Conservation (phyloP, 345 rosid species). For the Murraya koenigii region DNA sequence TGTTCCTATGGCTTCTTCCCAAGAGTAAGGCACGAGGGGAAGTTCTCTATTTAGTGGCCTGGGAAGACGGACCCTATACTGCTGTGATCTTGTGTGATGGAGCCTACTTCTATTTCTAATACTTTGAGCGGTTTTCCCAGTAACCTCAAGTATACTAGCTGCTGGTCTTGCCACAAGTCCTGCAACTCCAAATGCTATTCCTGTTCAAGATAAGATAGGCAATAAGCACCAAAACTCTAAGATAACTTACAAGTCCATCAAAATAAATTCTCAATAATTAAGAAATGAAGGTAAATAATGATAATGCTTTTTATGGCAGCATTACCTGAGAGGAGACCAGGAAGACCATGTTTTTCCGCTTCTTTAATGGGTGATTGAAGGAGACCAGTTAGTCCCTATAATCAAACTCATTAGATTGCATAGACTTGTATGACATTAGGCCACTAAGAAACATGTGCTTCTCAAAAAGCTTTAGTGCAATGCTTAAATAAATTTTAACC, state of each 20-base stretch:
- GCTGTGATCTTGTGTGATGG: conserved; percentile 55
- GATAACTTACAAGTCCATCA: neutral
- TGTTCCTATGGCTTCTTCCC: conserved; percentile 91
- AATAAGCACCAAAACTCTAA: conserved; percentile 7
- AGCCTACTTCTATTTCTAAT: conserved; percentile 78
- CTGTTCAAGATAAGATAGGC: conserved; percentile 29
- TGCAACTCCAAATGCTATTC: conserved; percentile 84
- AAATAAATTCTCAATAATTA: neutral
- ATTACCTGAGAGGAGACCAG: conserved; percentile 90
- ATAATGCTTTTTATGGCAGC: neutral
- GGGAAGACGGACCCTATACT: conserved; percentile 65
- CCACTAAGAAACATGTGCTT: neutral
- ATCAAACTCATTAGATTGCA: neutral
- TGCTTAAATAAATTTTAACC: neutral
- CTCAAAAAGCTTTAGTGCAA: neutral
- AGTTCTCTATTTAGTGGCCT: conserved; percentile 75
- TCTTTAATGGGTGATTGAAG: conserved; percentile 90
- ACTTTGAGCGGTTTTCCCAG: conserved; percentile 93
- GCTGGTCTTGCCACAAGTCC: conserved; percentile 95
- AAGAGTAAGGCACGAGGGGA: conserved; percentile 80
- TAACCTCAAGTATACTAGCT: conserved; percentile 92
- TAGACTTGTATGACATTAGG: neutral
- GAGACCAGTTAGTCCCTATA: conserved; percentile 91
- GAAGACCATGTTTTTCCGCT: conserved; percentile 93
- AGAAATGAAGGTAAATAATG: neutral